Evolutionary conservation across 2,329 filamentous ascomycete species (phyloP).

Genomic region (Fusarium guadeloupense): DNA sequence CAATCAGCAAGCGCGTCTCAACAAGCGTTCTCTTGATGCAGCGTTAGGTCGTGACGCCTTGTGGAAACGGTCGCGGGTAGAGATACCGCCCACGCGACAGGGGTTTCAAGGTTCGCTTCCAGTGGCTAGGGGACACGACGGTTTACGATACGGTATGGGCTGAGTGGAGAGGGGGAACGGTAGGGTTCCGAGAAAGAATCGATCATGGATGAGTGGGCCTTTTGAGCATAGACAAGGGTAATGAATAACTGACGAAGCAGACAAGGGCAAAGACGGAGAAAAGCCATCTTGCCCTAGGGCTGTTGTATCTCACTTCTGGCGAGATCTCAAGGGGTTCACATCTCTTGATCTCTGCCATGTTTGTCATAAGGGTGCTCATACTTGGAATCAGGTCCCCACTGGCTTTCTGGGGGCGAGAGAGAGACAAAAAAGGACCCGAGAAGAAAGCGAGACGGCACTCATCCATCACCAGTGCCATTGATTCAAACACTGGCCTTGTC

Average conservation of each 20-base stretch:
- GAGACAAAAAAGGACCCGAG: no score
- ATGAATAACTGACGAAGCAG: conserved; percentile 33
- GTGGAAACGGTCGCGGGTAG: conserved; percentile 34
- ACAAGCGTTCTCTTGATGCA: conserved; percentile 23
- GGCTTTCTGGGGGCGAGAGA: not conserved
- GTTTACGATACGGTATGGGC: conserved; percentile 36
- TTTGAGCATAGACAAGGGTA: conserved; percentile 30
- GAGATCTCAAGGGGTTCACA: conserved; percentile 32
- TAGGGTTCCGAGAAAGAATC: conserved; percentile 37
- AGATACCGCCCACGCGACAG: conserved; percentile 30
- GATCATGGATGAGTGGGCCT: conserved; percentile 40
- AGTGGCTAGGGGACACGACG: conserved; percentile 31
- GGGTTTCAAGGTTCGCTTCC: conserved; percentile 38
- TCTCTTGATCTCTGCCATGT: conserved; percentile 24
- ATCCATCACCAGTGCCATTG: conserved; percentile 25
- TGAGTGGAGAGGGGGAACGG: conserved; percentile 23
- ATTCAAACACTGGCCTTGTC: conserved; percentile 28
- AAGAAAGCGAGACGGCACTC: conserved; percentile 26
- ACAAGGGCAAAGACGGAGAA: conserved; percentile 25
- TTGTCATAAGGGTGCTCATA: conserved; percentile 3
- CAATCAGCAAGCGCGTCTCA: conserved; percentile 20
- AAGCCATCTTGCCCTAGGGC: conserved; percentile 34
- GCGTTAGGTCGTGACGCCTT: conserved; percentile 22
- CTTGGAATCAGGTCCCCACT: conserved; percentile 1
- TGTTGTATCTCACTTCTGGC: conserved; percentile 22